A percentile compares a stretch with the other conserved stretches of the same genome.
These are phyloP conservation scores for Trichoderma endophyticum DNA, from an alignment of 2,329 filamentous ascomycete species.

Conservation along the genomic window DNA sequence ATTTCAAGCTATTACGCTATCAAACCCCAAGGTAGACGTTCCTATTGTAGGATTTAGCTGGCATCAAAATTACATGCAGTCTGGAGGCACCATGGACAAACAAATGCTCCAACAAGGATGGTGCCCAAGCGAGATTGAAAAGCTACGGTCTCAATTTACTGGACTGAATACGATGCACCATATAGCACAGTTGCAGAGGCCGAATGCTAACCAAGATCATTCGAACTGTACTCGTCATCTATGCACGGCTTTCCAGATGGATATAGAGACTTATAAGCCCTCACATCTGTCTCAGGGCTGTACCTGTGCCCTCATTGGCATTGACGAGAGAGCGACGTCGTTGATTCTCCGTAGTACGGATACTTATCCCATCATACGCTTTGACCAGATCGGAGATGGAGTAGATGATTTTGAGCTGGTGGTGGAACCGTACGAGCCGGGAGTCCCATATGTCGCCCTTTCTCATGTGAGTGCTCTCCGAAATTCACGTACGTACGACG, in stretches of 20 bases:
- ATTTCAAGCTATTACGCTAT: background rate
- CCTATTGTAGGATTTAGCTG: conserved; percentile 22
- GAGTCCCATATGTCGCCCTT: conserved; percentile 32
- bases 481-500: too few relatives aligned
- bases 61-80: conserved; percentile 21
- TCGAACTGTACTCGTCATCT: conserved; percentile 25
- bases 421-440: conserved; percentile 26
- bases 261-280: conserved; percentile 28
- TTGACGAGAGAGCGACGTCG: conserved; percentile 22
- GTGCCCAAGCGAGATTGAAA: conserved; percentile 33
- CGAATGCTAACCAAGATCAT: conserved; percentile 23
- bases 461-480: conserved; percentile 30
- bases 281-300: conserved; percentile 25
- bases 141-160: conserved; percentile 25
- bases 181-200: conserved; percentile 24
- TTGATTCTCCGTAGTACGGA: conserved; percentile 21
- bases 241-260: conserved; percentile 32
- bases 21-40: conserved; percentile 17
- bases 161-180: conserved; percentile 27
- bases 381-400: conserved; percentile 8
- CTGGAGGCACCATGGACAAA: conserved; percentile 22
- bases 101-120: conserved; percentile 31
- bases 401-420: conserved; percentile 20
- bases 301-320: conserved; percentile 23
- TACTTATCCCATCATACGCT: conserved; percentile 23